Evolutionary conservation across 352 stramenopile genomes (phyloP).

Genomic region (Phytophthora multivora): DNA sequence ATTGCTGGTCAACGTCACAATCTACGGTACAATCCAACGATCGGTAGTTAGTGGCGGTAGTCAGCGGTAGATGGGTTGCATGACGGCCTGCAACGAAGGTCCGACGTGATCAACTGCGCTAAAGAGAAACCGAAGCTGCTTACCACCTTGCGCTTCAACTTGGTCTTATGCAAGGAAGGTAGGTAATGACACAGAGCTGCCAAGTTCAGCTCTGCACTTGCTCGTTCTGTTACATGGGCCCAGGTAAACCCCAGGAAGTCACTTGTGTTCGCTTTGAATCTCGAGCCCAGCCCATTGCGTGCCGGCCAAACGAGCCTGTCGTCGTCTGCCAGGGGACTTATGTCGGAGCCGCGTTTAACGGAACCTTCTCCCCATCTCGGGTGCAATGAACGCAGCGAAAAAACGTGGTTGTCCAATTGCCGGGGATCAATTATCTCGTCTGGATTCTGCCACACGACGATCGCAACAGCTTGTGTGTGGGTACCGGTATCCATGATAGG

Average conservation of each 20-base stretch:
- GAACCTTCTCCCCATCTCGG: constrained; percentile 20
- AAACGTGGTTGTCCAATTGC: constrained; percentile 24
- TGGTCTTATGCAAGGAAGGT: constrained; percentile 10
- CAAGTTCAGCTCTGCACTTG: constrained; percentile 1
- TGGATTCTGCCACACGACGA: constrained; percentile 18
- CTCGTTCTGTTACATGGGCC: neutral
- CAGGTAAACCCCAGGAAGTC: no score
- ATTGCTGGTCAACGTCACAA: neutral
- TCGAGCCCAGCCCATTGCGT: constrained; percentile 7
- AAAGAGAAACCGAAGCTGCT: neutral
- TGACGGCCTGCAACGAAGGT: neutral
- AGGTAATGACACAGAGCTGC: neutral
- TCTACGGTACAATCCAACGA: constrained; percentile 3
- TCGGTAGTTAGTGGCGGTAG: constrained; percentile 15
- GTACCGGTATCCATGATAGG: no score
- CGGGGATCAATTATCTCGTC: constrained; percentile 7
- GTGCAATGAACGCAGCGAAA: constrained; percentile 10
- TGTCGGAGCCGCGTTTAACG: neutral
- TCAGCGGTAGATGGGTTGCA: constrained; percentile 4
- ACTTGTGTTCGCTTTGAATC: constrained; percentile 10
- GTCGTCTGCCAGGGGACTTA: constrained; percentile 3
- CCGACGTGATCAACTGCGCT: constrained; percentile 5
- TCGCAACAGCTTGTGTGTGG: constrained; percentile 9
- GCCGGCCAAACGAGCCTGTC: constrained; percentile 21
- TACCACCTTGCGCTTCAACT: constrained; percentile 7